Evolutionary conservation across 768 basidiomycete species (phyloP).

Genomic region (Amanita pallidorosea): DNA sequence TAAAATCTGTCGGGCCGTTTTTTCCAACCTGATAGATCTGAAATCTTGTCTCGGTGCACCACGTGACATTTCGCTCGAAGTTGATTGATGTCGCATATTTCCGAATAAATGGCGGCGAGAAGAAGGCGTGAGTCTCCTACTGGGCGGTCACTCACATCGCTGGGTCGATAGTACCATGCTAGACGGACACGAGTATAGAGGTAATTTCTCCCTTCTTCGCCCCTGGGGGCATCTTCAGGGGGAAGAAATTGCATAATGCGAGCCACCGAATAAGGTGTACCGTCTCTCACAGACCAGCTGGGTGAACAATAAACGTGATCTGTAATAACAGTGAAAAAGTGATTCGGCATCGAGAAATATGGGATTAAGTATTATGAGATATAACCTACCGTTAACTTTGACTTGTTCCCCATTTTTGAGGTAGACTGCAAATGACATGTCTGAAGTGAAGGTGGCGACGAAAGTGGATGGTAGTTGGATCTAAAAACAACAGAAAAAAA

Average conservation of each 20-base stretch:
- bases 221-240: constrained; percentile 61
- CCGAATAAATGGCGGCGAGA: constrained; percentile 92
- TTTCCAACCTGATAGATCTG: constrained; percentile 89
- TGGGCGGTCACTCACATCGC: constrained; percentile 88
- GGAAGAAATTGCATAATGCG: constrained; percentile 96
- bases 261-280: constrained; percentile 91
- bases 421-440: constrained; percentile 40
- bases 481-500: constrained; percentile 18
- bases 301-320: constrained; percentile 98
- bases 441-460: constrained; percentile 5
- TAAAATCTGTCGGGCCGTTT: constrained; percentile 92
- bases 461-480: constrained; percentile 11
- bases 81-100: constrained; percentile 91
- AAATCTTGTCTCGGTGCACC: constrained; percentile 90
- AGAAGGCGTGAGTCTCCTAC: constrained; percentile 87
- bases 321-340: constrained; percentile 30
- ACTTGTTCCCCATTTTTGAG: constrained; percentile 81
- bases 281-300: constrained; percentile 84
- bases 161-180: constrained; percentile 94
- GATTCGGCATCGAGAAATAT: constrained; percentile 9
- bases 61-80: constrained; percentile 91
- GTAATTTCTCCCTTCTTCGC: constrained; percentile 55
- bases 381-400: constrained; percentile 71
- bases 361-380: constrained; percentile 11
- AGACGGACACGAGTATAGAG: constrained; percentile 77